A percentile compares a stretch with the other conserved stretches of the same genome.
These are phyloP conservation scores for Cryptosporidium bovis DNA, from an alignment of 169 alveolate species.

Conservation along the genomic window DNA sequence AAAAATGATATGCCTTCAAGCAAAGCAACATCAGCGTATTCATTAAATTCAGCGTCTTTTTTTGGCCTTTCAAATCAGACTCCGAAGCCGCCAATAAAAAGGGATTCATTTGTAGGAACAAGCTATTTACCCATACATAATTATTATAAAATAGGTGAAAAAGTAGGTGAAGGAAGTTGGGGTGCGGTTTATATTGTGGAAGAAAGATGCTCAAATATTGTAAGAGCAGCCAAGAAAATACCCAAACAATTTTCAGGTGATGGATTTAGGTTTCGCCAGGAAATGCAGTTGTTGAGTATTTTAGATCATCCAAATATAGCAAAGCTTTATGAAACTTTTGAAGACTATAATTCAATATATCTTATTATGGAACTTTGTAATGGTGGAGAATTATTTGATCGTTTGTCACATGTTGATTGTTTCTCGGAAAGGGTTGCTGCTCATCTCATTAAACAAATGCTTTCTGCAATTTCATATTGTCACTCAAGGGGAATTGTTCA, in stretches of 20 bases:
- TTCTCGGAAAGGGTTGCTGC: constrained; percentile 86
- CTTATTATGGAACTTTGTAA: constrained; percentile 87
- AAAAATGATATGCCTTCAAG: constrained; percentile 4
- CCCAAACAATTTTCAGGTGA: constrained; percentile 70
- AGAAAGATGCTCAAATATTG: constrained; percentile 67
- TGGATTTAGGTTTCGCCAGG: constrained; percentile 57
- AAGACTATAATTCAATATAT: constrained; percentile 83
- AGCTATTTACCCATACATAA: constrained; percentile 66
- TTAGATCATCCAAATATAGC: constrained; percentile 84
- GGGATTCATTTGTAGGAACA: constrained; percentile 72
- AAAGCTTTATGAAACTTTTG: constrained; percentile 84
- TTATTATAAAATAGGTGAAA: constrained; percentile 77
- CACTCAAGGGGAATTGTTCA: constrained; percentile 83
- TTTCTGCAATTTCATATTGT: constrained; percentile 83
- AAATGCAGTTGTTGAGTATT: constrained; percentile 70
- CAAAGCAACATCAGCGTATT: constrained; percentile 15
- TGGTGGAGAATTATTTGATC: constrained; percentile 85
- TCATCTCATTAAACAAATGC: constrained; percentile 79
- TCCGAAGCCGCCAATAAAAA: constrained; percentile 67
- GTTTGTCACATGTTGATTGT: constrained; percentile 75
- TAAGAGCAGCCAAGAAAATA: constrained; percentile 67
- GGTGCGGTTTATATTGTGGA: constrained; percentile 83
- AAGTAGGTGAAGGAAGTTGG: constrained; percentile 81
- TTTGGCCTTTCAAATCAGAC: constrained; percentile 66
- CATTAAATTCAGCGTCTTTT: background rate